These are phyloP conservation scores for Mycena maculata DNA, from an alignment of 768 basidiomycete genomes.

Conservation along the genomic window DNA sequence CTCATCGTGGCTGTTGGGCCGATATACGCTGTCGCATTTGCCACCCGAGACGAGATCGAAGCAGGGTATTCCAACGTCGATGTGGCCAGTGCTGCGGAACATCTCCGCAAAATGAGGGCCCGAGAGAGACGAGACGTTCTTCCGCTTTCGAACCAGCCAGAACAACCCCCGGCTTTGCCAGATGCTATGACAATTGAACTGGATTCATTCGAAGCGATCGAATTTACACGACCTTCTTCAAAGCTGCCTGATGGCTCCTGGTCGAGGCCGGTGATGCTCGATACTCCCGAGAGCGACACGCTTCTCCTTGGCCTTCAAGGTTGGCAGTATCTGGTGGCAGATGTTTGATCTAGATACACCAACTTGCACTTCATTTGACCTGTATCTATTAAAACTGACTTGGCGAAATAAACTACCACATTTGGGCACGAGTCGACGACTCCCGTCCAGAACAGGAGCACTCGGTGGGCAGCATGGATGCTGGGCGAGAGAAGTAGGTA, in stretches of 20 bases:
- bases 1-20: neutral
- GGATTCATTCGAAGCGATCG: neutral
- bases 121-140: too few species aligned
- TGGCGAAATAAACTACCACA: too few species aligned
- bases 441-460: too few species aligned
- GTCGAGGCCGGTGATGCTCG: neutral
- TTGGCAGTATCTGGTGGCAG: too few species aligned
- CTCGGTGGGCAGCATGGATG: too few species aligned
- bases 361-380: too few species aligned
- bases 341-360: too few species aligned
- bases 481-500: too few species aligned
- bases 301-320: too few species aligned
- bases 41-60: neutral
- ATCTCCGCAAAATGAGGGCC: neutral
- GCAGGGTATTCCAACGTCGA: neutral
- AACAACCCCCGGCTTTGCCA: neutral
- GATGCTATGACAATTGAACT: neutral
- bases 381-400: too few species aligned
- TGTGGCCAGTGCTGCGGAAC: neutral
- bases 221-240: neutral
- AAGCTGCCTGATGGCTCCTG: neutral
- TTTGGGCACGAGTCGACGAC: too few species aligned
- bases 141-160: too few species aligned
- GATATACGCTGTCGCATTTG: neutral
- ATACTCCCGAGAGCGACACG: constrained; percentile 1